Percentiles rank a stretch among this genome's conserved stretches.
phyloP scores from a whole-genome alignment of 257 asterid species.

The Ehretia macrophylla region DNA sequence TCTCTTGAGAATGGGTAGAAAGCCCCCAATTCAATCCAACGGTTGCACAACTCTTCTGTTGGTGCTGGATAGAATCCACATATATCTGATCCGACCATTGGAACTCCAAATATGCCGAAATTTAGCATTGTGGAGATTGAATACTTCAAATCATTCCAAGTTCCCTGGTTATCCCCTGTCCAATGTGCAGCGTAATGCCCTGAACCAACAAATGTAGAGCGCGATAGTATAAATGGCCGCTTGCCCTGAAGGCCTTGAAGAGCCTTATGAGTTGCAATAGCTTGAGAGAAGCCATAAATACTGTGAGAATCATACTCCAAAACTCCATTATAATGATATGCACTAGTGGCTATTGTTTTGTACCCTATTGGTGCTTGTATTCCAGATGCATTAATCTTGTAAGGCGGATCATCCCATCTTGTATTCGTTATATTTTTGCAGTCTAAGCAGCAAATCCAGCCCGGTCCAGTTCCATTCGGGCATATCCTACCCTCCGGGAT shows the following conservation, averaged over 20 bases:
- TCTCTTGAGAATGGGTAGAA: conserved; percentile 95
- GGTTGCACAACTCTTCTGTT: conserved; percentile 88
- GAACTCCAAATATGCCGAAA: conserved; percentile 86
- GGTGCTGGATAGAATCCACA: conserved; percentile 94
- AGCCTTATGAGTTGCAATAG: conserved; percentile 83
- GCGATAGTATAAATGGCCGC: conserved; percentile 79
- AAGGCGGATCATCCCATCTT: conserved; percentile 93
- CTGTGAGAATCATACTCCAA: conserved; percentile 92
- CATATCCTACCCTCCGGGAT: conserved; percentile 57
- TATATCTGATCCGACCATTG: conserved; percentile 98
- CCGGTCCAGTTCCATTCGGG: conserved; percentile 84
- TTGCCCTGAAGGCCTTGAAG: conserved; percentile 66
- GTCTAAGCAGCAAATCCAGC: conserved; percentile 85
- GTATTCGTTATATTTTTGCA: conserved; percentile 79
- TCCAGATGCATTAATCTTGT: conserved; percentile 91
- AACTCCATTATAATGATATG: conserved; percentile 75
- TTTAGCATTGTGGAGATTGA: conserved; percentile 81
- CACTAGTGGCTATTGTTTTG: conserved; percentile 90
- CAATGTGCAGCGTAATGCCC: conserved; percentile 87
- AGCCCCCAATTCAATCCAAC: conserved; percentile 95
- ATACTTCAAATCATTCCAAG: conserved; percentile 78
- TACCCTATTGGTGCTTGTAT: conserved; percentile 62
- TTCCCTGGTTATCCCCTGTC: conserved; percentile 95
- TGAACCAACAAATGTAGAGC: conserved; percentile 82
- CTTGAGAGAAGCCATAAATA: conserved; percentile 72